Base-by-base conservation (phyloP, 176 grass and related monocot genomes). In the Thalia dealbata region DNA sequence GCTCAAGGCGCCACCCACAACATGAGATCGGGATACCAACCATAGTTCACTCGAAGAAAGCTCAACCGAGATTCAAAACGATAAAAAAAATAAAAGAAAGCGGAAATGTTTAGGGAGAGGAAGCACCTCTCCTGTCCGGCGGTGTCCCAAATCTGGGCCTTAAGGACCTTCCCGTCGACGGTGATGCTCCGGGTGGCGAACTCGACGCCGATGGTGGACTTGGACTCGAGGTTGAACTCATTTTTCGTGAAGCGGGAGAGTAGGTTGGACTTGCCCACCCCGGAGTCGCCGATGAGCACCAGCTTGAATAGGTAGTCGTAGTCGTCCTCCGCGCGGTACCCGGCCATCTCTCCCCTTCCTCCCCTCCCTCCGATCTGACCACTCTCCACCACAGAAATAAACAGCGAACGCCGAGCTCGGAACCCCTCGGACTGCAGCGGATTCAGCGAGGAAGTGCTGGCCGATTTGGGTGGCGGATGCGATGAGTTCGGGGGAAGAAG, bases 61-160 rank as follows among this genome's bases (percentile, higher is more conserved):
- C 0, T 3, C 16, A 58, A 58, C 9, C 16, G 21, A 58, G 3
- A 58, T n/a, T n/a, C 54, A 23, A n/a, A 6, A 7, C 15, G n/a
- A n/a, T n/a, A 58, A n/a, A 2, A 16, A 58, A 21, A n/a, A 19
- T 14, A 23, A n/a, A n/a, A n/a, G 54, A 58, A 1, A 58, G 54
- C 15, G 1, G 21, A n/a, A 16, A 58, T 38, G 4, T 48, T 48
- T 8, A 13, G 32, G 61, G 19, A 54, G 29, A 4, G 23, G 42
- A 42, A 50, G 38, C 73, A 84, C 82, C 82, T 75, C 29, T 84
- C 82, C 51, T 84, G 82, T 21, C 82, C 82, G 52, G 82, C 82
- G 19, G 82, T 79, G 58, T 84, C 76, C 81, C 76, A 84, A 84
- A 84, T 84, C 82, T 84, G 82, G 48, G 82, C 76, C 76, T 79